Evolutionary conservation across 257 asterid genomes (phyloP).

Genomic region (Capsicum baccatum): DNA sequence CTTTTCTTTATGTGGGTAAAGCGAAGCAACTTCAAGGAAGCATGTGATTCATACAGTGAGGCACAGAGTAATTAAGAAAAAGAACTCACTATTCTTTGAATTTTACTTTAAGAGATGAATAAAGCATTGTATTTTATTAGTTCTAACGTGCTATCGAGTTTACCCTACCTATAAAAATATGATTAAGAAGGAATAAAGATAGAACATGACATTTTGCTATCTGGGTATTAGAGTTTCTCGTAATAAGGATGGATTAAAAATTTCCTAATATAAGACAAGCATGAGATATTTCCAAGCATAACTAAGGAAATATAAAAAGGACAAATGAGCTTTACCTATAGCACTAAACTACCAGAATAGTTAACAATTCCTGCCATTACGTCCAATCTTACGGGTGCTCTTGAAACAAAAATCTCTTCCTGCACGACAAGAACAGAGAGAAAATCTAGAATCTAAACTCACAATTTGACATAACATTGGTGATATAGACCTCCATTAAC

Average conservation of each 20-base stretch:
- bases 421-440: conserved; percentile 15
- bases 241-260: background rate
- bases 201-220: background rate
- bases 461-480: background rate
- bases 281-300: background rate
- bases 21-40: background rate
- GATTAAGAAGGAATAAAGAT: background rate
- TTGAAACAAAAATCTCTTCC: conserved; percentile 47
- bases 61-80: background rate
- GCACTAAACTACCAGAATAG: conserved; percentile 76
- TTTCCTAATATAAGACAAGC: background rate
- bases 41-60: background rate
- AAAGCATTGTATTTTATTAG: background rate
- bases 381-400: conserved; percentile 58
- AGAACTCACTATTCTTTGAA: background rate
- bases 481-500: conserved; percentile 14
- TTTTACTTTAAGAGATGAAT: background rate
- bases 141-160: background rate
- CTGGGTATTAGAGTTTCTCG: background rate
- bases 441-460: background rate
- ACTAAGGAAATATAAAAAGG: background rate
- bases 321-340: conserved; percentile 52
- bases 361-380: conserved; percentile 59
- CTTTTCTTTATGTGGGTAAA: background rate
- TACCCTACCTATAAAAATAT: background rate